Conservation (phyloP, 2,329 filamentous ascomycete species). For the Colletotrichum sp. region DNA sequence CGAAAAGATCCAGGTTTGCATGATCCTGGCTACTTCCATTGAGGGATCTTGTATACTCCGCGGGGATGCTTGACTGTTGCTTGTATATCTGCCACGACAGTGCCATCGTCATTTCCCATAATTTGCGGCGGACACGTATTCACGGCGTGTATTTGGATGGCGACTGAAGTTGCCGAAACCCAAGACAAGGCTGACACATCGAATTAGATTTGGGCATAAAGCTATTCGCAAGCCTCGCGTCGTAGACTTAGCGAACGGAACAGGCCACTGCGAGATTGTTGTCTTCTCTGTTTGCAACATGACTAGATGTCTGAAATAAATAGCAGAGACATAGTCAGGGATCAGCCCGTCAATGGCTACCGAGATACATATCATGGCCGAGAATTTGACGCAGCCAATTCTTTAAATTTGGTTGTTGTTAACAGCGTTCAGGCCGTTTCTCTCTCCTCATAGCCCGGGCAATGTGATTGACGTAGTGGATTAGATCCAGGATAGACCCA, state of each 20-base stretch:
- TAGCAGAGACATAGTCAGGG: not conserved
- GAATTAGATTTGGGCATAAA: not conserved
- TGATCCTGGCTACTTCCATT: not conserved
- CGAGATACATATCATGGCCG: not conserved
- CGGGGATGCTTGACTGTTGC: too few species aligned
- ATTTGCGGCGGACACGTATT: not conserved
- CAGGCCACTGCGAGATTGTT: not conserved
- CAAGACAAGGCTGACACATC: not conserved
- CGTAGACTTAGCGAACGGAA: too few species aligned
- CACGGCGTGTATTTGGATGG: not conserved
- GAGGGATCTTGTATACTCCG: accelerated
- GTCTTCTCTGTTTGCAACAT: not conserved
- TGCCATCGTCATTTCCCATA: not conserved
- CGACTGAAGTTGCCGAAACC: not conserved
- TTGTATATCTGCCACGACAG: not conserved
- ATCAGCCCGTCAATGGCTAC: not conserved
- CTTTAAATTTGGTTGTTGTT: not conserved
- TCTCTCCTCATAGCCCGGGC: too few species aligned
- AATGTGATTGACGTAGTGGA: not conserved
- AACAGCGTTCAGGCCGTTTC: too few species aligned
- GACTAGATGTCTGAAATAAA: not conserved
- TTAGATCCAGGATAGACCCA: not conserved
- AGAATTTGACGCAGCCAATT: not conserved
- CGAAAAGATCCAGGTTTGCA: not conserved
- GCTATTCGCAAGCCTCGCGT: not conserved